A percentile compares a stretch with the other conserved stretches of the same genome.
These are phyloP conservation scores for Pseudogymnoascus sp. DNA, from an alignment of 2,329 filamentous ascomycete species.

Conservation along the genomic window DNA sequence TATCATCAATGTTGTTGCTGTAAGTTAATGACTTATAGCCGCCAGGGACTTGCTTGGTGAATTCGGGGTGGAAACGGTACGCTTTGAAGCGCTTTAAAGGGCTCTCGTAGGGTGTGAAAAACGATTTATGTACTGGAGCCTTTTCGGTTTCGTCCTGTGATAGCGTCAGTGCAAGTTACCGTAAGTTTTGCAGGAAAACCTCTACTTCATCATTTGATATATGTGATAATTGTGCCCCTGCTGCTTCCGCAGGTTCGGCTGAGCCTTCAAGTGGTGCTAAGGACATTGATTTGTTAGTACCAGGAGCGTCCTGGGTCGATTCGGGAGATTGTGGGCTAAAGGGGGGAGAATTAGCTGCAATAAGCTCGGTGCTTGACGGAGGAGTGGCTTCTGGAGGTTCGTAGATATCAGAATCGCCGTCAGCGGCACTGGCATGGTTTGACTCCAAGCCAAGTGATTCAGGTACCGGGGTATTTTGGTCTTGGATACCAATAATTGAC, in stretches of 20 bases:
- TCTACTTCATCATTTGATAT: slow-evolving; percentile 2
- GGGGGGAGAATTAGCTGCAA: slow-evolving; percentile 27
- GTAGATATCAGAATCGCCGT: slow-evolving; percentile 40
- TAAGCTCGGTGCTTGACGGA: slow-evolving; percentile 15
- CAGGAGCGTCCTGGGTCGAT: slow-evolving; percentile 8
- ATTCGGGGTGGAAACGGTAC: slow-evolving; percentile 83
- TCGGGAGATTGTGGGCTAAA: slow-evolving; percentile 34
- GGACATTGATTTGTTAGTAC: not conserved
- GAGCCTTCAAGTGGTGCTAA: not conserved
- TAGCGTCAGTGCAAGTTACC: slow-evolving; percentile 4
- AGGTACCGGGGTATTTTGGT: not conserved
- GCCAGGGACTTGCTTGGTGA: slow-evolving; percentile 56
- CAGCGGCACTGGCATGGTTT: slow-evolving; percentile 9
- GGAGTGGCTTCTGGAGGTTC: slow-evolving; percentile 42
- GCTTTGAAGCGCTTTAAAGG: slow-evolving; percentile 75
- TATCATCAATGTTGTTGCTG: slow-evolving; percentile 78
- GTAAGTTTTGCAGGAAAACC: not conserved
- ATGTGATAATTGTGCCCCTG: not conserved
- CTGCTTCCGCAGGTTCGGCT: not conserved
- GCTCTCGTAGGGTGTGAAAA: slow-evolving; percentile 64
- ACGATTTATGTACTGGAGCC: not conserved
- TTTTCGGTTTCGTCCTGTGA: not conserved
- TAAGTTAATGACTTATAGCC: slow-evolving; percentile 88
- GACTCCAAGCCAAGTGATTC: not conserved
- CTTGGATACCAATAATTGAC: not conserved